A percentile compares a stretch with the other conserved stretches of the same genome.
phyloP scores from a whole-genome alignment of 169 alveolate species.

The Eimeria maxima region DNA sequence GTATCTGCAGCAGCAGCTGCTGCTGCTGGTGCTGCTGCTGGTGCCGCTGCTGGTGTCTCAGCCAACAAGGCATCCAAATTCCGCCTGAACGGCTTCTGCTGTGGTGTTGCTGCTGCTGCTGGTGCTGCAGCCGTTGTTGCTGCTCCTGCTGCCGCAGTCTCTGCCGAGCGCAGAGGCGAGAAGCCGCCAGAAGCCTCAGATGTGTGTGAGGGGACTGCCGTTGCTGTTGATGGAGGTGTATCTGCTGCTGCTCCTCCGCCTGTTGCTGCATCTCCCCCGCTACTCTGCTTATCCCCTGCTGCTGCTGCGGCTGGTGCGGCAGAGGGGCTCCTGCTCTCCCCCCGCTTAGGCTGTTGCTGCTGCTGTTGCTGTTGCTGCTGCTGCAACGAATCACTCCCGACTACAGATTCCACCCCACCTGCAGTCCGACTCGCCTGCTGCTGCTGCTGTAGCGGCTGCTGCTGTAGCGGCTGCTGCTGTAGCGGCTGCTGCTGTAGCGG shows the following conservation, averaged over 20 bases:
- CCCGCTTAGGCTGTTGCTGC: no score
- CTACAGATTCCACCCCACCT: neutral
- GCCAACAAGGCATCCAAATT: neutral
- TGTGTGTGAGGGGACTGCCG: conserved; percentile 8
- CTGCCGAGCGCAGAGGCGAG: conserved; percentile 35
- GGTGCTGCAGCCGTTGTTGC: neutral
- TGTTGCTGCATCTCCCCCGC: neutral
- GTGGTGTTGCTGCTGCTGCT: neutral
- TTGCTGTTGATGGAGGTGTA: neutral
- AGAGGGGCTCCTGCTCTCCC: neutral
- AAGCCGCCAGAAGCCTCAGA: neutral
- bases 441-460: no score
- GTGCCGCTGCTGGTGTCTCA: neutral
- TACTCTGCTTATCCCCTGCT: neutral
- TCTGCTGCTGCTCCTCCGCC: neutral
- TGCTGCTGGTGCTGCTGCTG: conserved; percentile 63
- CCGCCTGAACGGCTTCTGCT: neutral
- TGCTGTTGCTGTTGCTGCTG: conserved; percentile 16
- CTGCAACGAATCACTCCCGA: neutral
- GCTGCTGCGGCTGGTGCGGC: conserved; percentile 1
- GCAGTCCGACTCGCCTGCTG: conserved; percentile 11
- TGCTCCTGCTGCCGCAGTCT: conserved; percentile 30
- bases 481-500: no score
- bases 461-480: no score
- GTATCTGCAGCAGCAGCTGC: conserved; percentile 1